Base-by-base conservation (phyloP, 2,329 filamentous ascomycete species). In the Cercospora sp. region DNA sequence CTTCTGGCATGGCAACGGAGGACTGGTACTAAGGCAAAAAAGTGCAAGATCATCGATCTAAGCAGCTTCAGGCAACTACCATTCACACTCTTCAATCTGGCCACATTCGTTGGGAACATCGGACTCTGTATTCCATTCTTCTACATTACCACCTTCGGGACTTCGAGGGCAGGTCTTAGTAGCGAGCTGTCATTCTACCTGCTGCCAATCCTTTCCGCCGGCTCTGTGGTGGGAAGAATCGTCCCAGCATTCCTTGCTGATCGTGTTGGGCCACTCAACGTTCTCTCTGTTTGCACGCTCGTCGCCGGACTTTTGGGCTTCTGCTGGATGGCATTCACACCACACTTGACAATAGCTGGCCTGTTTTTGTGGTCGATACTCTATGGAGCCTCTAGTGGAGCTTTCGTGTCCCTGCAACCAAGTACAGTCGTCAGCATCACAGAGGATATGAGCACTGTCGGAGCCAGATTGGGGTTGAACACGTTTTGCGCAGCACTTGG, bases 131-230 rank as follows among this genome's bases (percentile, higher is more conserved):
- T 84, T 18, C 85, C 85, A 16, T 78, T 88, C 28, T 87, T 87
- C 75, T 88, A 85, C 74, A 79, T 87, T 8, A 85, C 87, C 9
- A 80, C 85, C 0, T 91, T 88, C 71, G 87, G 58, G 13, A 13
- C 59, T 7, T n/a, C 42, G 10, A 18, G 45, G 26, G 59, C 40
- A 5, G 45, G 12, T 51, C 36, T 33, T 3, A 60, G 28, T 33
- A 48, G n/a, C 28, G 61, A 85, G 0, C 76, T 91, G 1, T 87
- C 87, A 0, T 89, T 88, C 70, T 91, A 91, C 73, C 81, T 91
- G 9, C 79, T 92, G 1, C 84, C 89, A 0, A 88, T 92, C 67
- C 81, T 91, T 71, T 92, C 92, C 73, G 86, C 83, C 0, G 85
- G 88, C 5, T 60, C 36, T n/a, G 59, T 78, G 5, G 80, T 84